A percentile compares a stretch with the other conserved stretches of the same genome.
Evolutionary conservation across 2,329 filamentous ascomycete species (phyloP).

Genomic region (Colletotrichum siamense): DNA sequence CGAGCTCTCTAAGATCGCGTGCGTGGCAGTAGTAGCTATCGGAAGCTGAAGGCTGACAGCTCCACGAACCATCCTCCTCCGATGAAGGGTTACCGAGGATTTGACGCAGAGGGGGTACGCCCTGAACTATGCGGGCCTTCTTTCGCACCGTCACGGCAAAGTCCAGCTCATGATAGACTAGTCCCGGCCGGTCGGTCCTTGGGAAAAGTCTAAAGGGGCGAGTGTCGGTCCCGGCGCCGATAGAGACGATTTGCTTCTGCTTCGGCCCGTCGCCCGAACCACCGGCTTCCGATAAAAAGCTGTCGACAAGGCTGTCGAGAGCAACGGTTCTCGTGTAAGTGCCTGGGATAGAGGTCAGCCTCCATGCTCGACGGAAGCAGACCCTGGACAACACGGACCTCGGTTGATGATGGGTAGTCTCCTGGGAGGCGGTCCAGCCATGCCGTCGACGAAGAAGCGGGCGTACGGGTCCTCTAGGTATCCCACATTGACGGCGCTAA

Average conservation of each 20-base stretch:
- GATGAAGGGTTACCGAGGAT: conserved; percentile 41
- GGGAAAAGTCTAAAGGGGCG: conserved; percentile 78
- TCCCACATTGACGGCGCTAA: conserved; percentile 86
- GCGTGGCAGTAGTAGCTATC: conserved; percentile 64
- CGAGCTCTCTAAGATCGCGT: conserved; percentile 72
- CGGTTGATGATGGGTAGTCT: conserved; percentile 92
- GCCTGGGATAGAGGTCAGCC: conserved; percentile 53
- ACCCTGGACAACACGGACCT: conserved; percentile 58
- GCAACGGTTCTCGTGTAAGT: conserved; percentile 91
- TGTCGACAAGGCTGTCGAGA: conserved; percentile 77
- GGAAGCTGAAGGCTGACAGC: conserved; percentile 40
- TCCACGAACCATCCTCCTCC: conserved; percentile 45
- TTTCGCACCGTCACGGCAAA: conserved; percentile 75
- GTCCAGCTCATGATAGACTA: conserved; percentile 92
- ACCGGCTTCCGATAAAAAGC: conserved; percentile 64
- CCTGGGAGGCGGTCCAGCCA: conserved; percentile 56
- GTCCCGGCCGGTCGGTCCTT: conserved; percentile 35
- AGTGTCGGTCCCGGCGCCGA: conserved; percentile 94
- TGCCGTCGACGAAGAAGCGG: conserved; percentile 64
- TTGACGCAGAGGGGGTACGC: conserved; percentile 45
- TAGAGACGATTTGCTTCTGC: conserved; percentile 81
- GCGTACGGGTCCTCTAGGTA: conserved; percentile 88
- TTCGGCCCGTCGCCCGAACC: conserved; percentile 24
- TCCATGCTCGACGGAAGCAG: conserved; percentile 23
- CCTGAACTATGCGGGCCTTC: conserved; percentile 64